Conservation (phyloP, 768 basidiomycete genomes). For the Russula olivacea region DNA sequence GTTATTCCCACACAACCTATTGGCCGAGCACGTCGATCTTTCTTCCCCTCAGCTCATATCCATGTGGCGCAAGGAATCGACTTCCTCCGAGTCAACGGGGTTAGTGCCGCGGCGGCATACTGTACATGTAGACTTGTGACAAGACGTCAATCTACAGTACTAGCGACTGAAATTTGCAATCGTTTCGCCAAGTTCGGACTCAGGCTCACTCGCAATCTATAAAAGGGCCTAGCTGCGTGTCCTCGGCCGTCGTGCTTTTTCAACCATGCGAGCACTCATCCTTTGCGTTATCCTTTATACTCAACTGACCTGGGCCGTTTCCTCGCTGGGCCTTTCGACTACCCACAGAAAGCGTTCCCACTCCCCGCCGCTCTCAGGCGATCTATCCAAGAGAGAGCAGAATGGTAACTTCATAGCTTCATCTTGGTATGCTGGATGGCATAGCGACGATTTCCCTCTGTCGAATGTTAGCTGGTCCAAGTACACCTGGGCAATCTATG, state of each 20-base stretch:
- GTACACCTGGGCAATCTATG: slow-evolving; percentile 64
- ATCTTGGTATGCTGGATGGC: slow-evolving; percentile 69
- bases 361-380: not conserved
- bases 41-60: too few species aligned
- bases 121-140: too few species aligned
- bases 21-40: too few species aligned
- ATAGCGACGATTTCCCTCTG: slow-evolving; percentile 43
- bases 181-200: too few species aligned
- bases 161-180: too few species aligned
- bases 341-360: not conserved
- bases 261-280: not conserved
- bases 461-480: slow-evolving; percentile 55
- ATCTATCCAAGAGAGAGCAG: not conserved
- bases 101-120: too few species aligned
- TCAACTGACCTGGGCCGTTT: slow-evolving; percentile 1
- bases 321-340: not conserved
- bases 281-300: not conserved
- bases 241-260: not conserved
- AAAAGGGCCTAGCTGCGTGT: too few species aligned
- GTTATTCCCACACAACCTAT: too few species aligned
- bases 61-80: too few species aligned
- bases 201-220: too few species aligned
- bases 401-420: slow-evolving; percentile 35
- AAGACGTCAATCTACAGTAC: too few species aligned
- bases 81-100: too few species aligned